Conservation (phyloP, 177 flowering plant genomes). For the Vitis hybrid region DNA sequence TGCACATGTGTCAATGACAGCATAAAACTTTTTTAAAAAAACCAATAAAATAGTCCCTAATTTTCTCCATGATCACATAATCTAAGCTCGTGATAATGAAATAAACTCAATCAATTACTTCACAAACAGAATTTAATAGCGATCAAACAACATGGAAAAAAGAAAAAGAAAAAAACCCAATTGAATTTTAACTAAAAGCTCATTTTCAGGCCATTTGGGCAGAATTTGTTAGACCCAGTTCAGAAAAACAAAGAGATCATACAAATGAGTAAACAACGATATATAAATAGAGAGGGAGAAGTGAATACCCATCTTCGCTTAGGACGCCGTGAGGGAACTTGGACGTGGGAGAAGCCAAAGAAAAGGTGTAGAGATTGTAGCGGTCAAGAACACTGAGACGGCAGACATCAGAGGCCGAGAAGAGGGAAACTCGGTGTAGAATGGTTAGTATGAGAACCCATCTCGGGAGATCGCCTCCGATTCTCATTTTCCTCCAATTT, state of each 20-base stretch:
- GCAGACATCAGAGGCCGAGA: slow-evolving; percentile 38
- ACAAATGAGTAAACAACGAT: background rate
- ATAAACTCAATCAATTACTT: no score
- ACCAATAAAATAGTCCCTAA: no score
- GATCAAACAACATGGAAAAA: no score
- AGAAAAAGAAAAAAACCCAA: no score
- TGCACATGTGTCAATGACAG: no score
- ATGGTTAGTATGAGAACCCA: slow-evolving; percentile 22
- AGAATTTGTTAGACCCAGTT: slow-evolving; percentile 1
- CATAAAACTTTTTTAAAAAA: no score
- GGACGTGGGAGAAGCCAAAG: slow-evolving; percentile 55
- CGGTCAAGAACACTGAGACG: slow-evolving; percentile 41
- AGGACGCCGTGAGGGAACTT: slow-evolving; percentile 72
- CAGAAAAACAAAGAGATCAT: background rate
- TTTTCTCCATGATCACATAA: no score
- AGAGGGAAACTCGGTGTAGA: slow-evolving; percentile 25
- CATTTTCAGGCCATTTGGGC: background rate
- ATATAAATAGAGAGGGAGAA: slow-evolving; percentile 2
- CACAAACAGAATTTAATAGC: no score
- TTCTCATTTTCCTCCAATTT: slow-evolving; percentile 5
- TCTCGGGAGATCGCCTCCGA: slow-evolving; percentile 8
- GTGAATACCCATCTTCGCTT: slow-evolving; percentile 82
- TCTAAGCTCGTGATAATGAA: no score
- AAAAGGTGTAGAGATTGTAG: slow-evolving; percentile 55
- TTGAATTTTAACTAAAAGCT: background rate